Base-by-base conservation (phyloP, 1,284 basidiomycete species). In the Porodaedalea pini region DNA sequence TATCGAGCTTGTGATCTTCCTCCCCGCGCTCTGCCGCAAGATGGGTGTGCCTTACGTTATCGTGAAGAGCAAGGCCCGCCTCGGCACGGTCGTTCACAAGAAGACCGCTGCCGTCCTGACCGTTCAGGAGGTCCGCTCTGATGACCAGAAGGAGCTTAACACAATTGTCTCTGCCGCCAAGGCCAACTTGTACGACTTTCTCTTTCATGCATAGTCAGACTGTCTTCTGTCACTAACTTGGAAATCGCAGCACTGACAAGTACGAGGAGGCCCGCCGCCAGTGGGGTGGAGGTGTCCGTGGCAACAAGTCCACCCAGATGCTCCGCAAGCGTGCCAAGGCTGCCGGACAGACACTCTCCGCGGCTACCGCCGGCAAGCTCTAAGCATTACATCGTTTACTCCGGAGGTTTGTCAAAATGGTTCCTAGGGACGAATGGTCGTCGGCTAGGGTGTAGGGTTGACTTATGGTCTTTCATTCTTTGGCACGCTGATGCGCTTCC, bases 11-110 rank as follows among this genome's bases (percentile, higher is more conserved):
- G 94, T 96, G 65, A 85, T 99, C 77, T 98, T 94, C 90, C 82
- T 99, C 60, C 96, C 96, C 62, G 94, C 96, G 60, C 88, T 98
- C 63, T 99, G 96, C 82, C 87, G 94, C 75, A 98, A 98, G 88
- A 97, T 98, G 94, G 95, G 94, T 72, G 87, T 98, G 50, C 94
- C 94, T 34, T 98, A 98, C 78, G 93, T 96, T 65, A 98, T 99
- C 68, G 94, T 98, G 69, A 97, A 98, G 84, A 89, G 88, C 78
- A 98, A 98, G 80, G 91, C 95, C 58, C 92, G 96, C 72, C 90
- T 98, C 67, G 96, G 96, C 67, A 93, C 93, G 13, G 91, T 96
- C 60, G 94, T 95, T 53, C 92, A 95, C 86, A 97, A 98, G 86
- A 98, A 98, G 88, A 98, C 94, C 58, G 86, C 94, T 55, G 90